These are phyloP conservation scores for Mycena albidolilacea DNA, from an alignment of 768 basidiomycete genomes.

Conservation along the genomic window DNA sequence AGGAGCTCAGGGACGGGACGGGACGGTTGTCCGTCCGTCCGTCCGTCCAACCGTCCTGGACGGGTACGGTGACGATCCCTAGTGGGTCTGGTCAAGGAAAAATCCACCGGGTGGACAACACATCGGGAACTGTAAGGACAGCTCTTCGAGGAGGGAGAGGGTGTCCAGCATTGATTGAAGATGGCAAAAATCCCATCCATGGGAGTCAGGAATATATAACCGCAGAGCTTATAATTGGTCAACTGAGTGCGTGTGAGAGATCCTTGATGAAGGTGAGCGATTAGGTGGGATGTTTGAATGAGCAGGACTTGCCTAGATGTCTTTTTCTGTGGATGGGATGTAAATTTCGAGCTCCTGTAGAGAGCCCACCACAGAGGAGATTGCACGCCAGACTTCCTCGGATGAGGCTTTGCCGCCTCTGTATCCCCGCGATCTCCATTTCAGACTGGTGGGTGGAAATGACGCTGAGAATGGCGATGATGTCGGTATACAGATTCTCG, in stretches of 20 bases:
- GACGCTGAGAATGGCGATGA: not conserved
- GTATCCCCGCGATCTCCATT: not conserved
- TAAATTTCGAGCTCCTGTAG: not conserved
- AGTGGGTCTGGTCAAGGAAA: not conserved
- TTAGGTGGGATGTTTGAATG: not conserved
- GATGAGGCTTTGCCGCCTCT: not conserved
- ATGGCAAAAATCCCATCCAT: not conserved
- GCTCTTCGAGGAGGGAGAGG: slow-evolving; percentile 3
- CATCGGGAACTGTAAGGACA: slow-evolving; percentile 4
- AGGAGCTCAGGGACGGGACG: too few species aligned
- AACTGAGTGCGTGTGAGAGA: not conserved
- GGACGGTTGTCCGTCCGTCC: too few species aligned
- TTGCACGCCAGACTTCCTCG: not conserved
- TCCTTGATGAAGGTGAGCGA: not conserved
- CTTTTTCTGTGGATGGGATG: too few species aligned
- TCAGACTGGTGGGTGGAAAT: not conserved
- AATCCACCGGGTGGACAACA: not conserved
- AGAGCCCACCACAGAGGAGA: not conserved
- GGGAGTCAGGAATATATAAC: not conserved
- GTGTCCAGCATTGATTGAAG: slow-evolving; percentile 2
- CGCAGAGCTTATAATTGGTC: not conserved
- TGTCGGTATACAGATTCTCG: not conserved
- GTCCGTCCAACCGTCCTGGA: too few species aligned
- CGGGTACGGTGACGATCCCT: too few species aligned
- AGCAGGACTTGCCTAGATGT: not conserved